phyloP scores from a whole-genome alignment of 352 stramenopile species.

The Elongisporangium anandrum region DNA sequence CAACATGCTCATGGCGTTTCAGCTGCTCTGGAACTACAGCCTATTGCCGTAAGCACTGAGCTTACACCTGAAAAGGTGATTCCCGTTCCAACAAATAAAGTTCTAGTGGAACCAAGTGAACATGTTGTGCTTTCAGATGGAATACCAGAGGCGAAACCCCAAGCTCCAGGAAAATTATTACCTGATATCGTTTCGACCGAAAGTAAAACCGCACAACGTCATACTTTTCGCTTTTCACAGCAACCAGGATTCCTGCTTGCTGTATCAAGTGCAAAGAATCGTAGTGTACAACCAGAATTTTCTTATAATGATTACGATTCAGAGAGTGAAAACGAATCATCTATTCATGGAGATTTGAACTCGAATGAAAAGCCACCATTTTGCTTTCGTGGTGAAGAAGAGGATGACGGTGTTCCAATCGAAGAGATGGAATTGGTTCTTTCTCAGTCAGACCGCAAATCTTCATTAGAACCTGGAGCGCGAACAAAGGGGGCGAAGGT shows the following conservation, averaged over 20 bases:
- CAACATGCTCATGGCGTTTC: too few relatives aligned
- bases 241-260: constrained; percentile 36
- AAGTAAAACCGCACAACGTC: neutral
- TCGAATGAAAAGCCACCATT: neutral
- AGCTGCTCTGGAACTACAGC: too few relatives aligned
- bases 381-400: neutral
- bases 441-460: neutral
- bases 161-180: neutral
- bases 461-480: neutral
- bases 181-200: neutral
- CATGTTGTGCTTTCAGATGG: too few relatives aligned
- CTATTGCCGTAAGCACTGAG: too few relatives aligned
- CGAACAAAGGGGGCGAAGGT: neutral
- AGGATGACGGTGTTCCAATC: constrained; percentile 9
- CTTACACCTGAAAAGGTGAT: too few relatives aligned
- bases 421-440: constrained; percentile 15
- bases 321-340: constrained; percentile 29
- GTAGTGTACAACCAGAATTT: constrained; percentile 8
- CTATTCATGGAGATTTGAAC: neutral
- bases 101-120: too few relatives aligned
- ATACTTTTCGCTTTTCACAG: constrained; percentile 38
- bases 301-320: constrained; percentile 35
- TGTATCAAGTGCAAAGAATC: constrained; percentile 30
- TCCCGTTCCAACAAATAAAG: too few relatives aligned
- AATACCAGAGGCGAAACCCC: too few relatives aligned